Evolutionary conservation across 2,329 filamentous ascomycete species (phyloP), one percentile per base, ranked within the genome.

Genomic region (Capronia epimyces): DNA sequence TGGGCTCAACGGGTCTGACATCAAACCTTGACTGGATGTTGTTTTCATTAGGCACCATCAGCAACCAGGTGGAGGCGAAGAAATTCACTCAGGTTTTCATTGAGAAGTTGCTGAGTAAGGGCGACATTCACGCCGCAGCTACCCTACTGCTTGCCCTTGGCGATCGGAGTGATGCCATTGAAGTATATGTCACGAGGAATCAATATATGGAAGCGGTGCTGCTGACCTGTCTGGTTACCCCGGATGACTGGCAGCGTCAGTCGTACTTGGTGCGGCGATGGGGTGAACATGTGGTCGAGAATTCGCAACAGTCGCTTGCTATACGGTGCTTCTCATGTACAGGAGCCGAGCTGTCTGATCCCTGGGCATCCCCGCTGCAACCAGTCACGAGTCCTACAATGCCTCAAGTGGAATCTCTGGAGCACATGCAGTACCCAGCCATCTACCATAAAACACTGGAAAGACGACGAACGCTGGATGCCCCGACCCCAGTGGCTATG

Each of bases 21-120:
- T 91, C 89, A 8, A 89, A 87, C 2, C 87, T 88, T 0, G 93
- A 97, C 68, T 98, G 93, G 93, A 96, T 98, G 89, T 72, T 97
- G 52, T 74, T 98, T 29, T 91, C 93, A 9, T 71, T 98, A 45
- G 95, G 88, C 64, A 87, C 88, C 34, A 94, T 97, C 69, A 89
- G 87, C 45, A 80, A 82, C 2, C 75, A 82, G 55, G 76, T 81
- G 31, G 89, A 89, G 1, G 87, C 94, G 62, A 90, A 94, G 66
- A 94, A 95, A 66, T 81, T 97, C 13, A 89, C 88, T 1, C 86
- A 91, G 51, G 84, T 89, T 2, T 95, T 95, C 61, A 88, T 95
- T 1, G 90, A 95, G 67, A 83, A 89, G 43, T 76, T 98, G 1
- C 77, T 98, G 1, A 89, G 94, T 67, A 87, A 84, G 57, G 89